Evolutionary conservation across 805 yeast species (phyloP), one percentile per base, ranked within the genome.

Genomic region (Kregervanrija delftensis): DNA sequence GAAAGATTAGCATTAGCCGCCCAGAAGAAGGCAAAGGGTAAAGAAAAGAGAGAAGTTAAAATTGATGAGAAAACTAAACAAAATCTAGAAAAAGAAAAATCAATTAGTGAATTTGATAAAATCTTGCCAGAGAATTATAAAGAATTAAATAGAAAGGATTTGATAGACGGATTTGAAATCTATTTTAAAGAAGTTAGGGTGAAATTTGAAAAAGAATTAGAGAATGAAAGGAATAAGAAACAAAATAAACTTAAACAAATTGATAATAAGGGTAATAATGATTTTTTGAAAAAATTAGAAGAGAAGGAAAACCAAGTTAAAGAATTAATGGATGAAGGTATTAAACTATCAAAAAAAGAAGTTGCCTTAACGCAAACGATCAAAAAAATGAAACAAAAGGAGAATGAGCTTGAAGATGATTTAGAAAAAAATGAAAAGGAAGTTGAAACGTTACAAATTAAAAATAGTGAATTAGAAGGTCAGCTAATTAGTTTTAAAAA

Each of bases 1-100:
- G 96, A 90, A 56, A 71, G 97, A 49, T 69, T 90, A 42, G 95
- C 93, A 1, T 63, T 80, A 49, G 96, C 96, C 1, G 88, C 96
- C 6, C 68, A 69, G 31, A 62, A 60, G 42, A 67, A 63, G 38
- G 48, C 52, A 13, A n/a, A 44, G 2, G 37, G 49, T 8, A 46
- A 49, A 36, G 33, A 37, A 42, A 13, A 42, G 17, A 11, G 33
- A 35, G 41, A 46, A 34, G 8, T 22, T 17, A 35, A 34, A 34
- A 10, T 35, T 8, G 17, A 14, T 11, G 42, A 35, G 28, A 50
- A 41, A 34, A 28, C 15, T 37, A 35, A 30, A 12, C 28, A n/a
- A 37, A 28, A 30, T 5, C 17, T 12, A 22, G 28, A 22, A 22
- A 22, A 22, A 22, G 28, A 22, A 22, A 22, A 22, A 22, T 22